phyloP scores from a whole-genome alignment of 768 basidiomycete species.

The Leccinum obscurum region DNA sequence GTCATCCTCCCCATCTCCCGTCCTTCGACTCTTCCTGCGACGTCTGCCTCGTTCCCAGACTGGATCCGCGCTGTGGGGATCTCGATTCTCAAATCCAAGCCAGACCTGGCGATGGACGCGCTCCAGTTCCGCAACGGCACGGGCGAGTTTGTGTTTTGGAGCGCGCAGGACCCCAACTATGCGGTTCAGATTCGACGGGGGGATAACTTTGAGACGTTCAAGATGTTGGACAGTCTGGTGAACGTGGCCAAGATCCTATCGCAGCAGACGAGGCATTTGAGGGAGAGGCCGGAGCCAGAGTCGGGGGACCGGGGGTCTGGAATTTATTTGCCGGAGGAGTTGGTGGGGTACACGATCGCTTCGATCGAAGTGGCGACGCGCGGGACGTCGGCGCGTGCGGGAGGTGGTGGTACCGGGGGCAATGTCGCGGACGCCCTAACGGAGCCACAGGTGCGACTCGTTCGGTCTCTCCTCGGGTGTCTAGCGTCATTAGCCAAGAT shows the following conservation, averaged over 20 bases:
- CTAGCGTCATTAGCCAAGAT: slow-evolving; percentile 64
- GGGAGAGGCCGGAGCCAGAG: slow-evolving; percentile 75
- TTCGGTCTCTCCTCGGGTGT: slow-evolving; percentile 73
- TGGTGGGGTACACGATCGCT: slow-evolving; percentile 86
- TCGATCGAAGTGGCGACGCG: slow-evolving; percentile 80
- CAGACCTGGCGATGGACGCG: slow-evolving; percentile 68
- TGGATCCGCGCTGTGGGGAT: slow-evolving; percentile 92
- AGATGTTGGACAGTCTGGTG: slow-evolving; percentile 89
- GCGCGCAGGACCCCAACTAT: slow-evolving; percentile 77
- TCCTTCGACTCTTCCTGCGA: slow-evolving; percentile 45
- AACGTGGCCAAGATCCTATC: slow-evolving; percentile 76
- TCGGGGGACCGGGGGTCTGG: slow-evolving; percentile 75
- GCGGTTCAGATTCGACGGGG: slow-evolving; percentile 50
- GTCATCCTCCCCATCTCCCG: slow-evolving; percentile 81
- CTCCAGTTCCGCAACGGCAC: slow-evolving; percentile 78
- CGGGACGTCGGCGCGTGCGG: slow-evolving; percentile 49
- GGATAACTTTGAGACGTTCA: slow-evolving; percentile 59
- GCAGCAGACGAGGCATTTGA: slow-evolving; percentile 79
- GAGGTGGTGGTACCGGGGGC: slow-evolving; percentile 38
- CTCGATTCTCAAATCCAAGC: slow-evolving; percentile 81
- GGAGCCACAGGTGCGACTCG: slow-evolving; percentile 73
- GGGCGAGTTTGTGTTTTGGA: slow-evolving; percentile 89
- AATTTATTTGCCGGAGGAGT: slow-evolving; percentile 88
- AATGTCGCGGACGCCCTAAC: slow-evolving; percentile 64
- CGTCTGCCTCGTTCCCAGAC: slow-evolving; percentile 69